A percentile compares a stretch with the other conserved stretches of the same genome.
These are phyloP conservation scores for Leishmania aethiopica DNA, from an alignment of 208 protist species.

Conservation along the genomic window DNA sequence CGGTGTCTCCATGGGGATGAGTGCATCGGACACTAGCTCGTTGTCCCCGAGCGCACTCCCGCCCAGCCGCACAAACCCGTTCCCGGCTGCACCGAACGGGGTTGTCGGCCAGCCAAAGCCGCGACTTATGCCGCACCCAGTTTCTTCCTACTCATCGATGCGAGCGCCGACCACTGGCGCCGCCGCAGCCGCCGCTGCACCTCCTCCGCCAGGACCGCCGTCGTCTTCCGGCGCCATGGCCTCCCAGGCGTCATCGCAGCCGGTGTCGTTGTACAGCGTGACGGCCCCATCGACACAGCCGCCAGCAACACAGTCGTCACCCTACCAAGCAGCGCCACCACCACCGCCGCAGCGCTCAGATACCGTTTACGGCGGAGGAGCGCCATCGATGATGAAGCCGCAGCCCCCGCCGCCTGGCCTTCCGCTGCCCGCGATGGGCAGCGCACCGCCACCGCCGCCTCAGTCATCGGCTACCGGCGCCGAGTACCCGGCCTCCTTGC, in stretches of 20 bases:
- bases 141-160: conserved; percentile 67
- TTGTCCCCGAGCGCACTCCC: conserved; percentile 1
- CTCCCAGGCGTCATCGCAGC: conserved; percentile 23
- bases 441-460: conserved; percentile 17
- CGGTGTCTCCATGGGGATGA: background rate
- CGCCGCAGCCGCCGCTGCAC: conserved; percentile 7
- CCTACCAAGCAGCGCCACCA: conserved; percentile 8
- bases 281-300: conserved; percentile 23
- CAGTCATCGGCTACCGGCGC: conserved; percentile 3
- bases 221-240: conserved; percentile 6
- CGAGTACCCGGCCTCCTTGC: background rate
- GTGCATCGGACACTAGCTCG: background rate
- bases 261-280: conserved; percentile 29
- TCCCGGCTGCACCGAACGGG: background rate
- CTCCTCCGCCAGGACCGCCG: conserved; percentile 14
- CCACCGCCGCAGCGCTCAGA: background rate
- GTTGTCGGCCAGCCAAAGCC: conserved; percentile 39
- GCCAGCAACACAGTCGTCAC: background rate
- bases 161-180: background rate
- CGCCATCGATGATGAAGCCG: background rate
- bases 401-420: background rate
- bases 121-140: conserved; percentile 72
- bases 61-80: conserved; percentile 15
- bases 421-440: background rate
- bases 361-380: background rate